These are phyloP conservation scores for Sphagnum magellanicum DNA, from an alignment of 228 moss, liverwort and hornwort genomes.

Conservation along the genomic window DNA sequence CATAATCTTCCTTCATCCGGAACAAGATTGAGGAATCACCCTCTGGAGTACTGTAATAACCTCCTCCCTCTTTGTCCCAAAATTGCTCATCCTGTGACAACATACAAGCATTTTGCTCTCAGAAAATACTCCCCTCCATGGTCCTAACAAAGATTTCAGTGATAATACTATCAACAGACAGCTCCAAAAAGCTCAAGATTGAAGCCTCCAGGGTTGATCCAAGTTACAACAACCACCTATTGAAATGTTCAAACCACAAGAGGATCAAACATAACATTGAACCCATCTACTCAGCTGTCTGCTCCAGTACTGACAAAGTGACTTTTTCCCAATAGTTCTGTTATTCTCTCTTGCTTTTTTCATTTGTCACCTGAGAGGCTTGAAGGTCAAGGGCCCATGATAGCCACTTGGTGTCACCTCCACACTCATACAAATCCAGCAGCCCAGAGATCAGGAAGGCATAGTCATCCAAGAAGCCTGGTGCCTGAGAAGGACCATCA, in stretches of 20 bases:
- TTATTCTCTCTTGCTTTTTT: not conserved
- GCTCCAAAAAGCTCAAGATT: not conserved
- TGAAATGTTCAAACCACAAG: too few species aligned
- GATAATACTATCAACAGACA: too few species aligned
- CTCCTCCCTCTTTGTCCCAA: slow-evolving; percentile 80
- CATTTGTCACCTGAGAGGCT: slow-evolving; percentile 57
- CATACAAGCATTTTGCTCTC: not conserved
- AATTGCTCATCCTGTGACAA: slow-evolving; percentile 75
- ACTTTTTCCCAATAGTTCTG: too few species aligned
- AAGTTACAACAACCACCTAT: too few species aligned
- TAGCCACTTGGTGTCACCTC: slow-evolving; percentile 78
- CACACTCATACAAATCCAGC: slow-evolving; percentile 78
- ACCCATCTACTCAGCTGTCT: too few species aligned
- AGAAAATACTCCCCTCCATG: not conserved
- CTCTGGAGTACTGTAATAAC: slow-evolving; percentile 76
- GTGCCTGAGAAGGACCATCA: slow-evolving; percentile 64
- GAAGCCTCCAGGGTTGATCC: too few species aligned
- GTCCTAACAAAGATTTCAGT: not conserved
- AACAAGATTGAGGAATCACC: slow-evolving; percentile 87
- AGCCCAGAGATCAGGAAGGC: slow-evolving; percentile 87
- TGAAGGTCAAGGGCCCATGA: slow-evolving; percentile 88
- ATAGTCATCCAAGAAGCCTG: slow-evolving; percentile 93
- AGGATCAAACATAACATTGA: too few species aligned
- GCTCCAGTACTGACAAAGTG: too few species aligned
- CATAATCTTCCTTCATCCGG: slow-evolving; percentile 93